Conservation (phyloP, 1,139 yeast species). For the Barnettozyma hawaiiensis region DNA sequence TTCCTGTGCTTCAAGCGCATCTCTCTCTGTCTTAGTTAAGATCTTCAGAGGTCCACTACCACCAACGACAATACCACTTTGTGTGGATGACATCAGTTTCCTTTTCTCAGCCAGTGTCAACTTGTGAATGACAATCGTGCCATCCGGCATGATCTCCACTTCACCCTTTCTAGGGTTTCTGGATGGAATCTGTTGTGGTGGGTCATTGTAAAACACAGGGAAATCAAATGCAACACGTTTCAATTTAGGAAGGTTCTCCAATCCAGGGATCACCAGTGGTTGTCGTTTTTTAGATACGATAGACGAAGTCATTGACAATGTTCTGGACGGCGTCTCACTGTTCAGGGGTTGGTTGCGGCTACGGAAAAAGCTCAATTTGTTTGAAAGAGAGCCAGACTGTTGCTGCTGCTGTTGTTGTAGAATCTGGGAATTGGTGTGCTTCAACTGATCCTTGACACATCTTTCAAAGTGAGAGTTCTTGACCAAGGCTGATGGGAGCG, state of each 20-base stretch:
- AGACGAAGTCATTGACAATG: conserved; percentile 5
- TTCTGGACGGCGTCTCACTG: conserved; percentile 10
- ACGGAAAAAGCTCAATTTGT: conserved; percentile 19
- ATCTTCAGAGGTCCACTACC: conserved; percentile 62
- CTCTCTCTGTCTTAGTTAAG: conserved; percentile 20
- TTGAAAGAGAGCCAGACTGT: conserved; percentile 8
- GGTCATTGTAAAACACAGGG: conserved; percentile 65
- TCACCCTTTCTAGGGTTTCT: conserved; percentile 63
- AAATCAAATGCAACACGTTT: conserved; percentile 70
- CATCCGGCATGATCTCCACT: conserved; percentile 59
- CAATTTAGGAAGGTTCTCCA: conserved; percentile 41
- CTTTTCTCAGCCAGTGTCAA: conserved; percentile 57
- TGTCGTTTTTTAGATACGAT: conserved; percentile 1
- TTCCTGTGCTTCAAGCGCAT: conserved; percentile 3
- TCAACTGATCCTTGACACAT: conserved; percentile 11
- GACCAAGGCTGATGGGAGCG: conserved; percentile 44
- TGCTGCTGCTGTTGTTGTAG: conserved; percentile 8
- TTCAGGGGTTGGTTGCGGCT: conserved; percentile 13
- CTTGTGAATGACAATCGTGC: conserved; percentile 55
- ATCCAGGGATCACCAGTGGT: conserved; percentile 32
- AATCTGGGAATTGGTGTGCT: conserved; percentile 3
- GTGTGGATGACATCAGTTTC: conserved; percentile 45
- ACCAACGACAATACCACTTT: conserved; percentile 77
- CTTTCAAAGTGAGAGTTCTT: conserved; percentile 26
- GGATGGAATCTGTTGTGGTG: conserved; percentile 68